Evolutionary conservation across 164 flowering plant genomes (phyloP).

Genomic region (Euptelea pleiosperma): DNA sequence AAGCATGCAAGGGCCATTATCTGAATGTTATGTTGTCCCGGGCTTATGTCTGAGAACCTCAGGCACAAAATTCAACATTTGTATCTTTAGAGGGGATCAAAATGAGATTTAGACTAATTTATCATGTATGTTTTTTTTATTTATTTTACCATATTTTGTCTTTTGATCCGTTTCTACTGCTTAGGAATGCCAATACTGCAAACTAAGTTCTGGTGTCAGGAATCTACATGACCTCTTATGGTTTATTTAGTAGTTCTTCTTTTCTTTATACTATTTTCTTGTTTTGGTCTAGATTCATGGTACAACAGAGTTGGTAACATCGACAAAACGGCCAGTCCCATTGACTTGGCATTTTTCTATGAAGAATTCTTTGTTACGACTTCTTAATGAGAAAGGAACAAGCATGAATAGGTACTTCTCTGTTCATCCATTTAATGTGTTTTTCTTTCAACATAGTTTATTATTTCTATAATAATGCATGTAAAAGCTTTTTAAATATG

Average conservation of each 20-base stretch:
- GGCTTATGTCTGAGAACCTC: too few species aligned
- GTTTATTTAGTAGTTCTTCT: neutral
- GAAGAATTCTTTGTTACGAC: slow-evolving; percentile 69
- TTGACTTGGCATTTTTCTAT: slow-evolving; percentile 92
- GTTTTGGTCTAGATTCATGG: slow-evolving; percentile 76
- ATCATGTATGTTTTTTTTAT: neutral
- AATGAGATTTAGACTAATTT: neutral
- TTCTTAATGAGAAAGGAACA: slow-evolving; percentile 83
- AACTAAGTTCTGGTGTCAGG: neutral
- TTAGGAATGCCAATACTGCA: neutral
- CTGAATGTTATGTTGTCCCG: too few species aligned
- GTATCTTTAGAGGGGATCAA: too few species aligned
- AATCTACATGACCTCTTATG: neutral
- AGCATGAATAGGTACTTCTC: slow-evolving; percentile 70
- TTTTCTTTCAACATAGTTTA: neutral
- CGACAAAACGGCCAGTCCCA: slow-evolving; percentile 92
- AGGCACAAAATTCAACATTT: too few species aligned
- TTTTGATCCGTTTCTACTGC: neutral
- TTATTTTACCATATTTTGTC: neutral
- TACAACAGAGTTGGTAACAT: slow-evolving; percentile 87
- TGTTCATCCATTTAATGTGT: neutral
- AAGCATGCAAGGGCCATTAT: too few species aligned
- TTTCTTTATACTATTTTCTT: slow-evolving; percentile 2
- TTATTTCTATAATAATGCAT: too few species aligned
- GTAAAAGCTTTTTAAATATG: too few species aligned